Conservation (phyloP, 2,329 filamentous ascomycete genomes). For the Scytalidium sp. region DNA sequence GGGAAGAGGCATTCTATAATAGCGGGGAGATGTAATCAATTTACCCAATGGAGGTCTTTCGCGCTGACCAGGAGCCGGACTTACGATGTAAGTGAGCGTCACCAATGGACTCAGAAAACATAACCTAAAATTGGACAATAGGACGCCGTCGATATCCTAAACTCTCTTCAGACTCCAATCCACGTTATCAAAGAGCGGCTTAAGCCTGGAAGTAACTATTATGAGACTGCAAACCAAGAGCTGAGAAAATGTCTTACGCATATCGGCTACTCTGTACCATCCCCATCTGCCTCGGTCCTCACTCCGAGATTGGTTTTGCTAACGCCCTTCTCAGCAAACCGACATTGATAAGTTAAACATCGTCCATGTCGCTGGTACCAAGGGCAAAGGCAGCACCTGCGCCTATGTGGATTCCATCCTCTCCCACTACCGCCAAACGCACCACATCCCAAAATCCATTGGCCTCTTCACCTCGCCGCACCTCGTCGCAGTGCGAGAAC, state of each 20-base stretch:
- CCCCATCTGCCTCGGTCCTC: not conserved
- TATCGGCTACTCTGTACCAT: slow-evolving; percentile 67
- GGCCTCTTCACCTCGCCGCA: slow-evolving; percentile 70
- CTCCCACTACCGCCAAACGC: slow-evolving; percentile 40
- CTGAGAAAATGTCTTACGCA: slow-evolving; percentile 76
- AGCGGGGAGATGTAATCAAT: not conserved
- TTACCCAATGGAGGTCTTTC: not conserved
- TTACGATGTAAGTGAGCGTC: not conserved
- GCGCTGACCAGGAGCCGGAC: not conserved
- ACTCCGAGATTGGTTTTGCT: not conserved
- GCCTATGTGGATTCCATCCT: slow-evolving; percentile 66
- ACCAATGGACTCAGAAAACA: not conserved
- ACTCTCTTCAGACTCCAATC: slow-evolving; percentile 87
- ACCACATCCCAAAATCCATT: slow-evolving; percentile 30
- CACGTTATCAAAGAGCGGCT: slow-evolving; percentile 74
- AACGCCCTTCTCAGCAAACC: slow-evolving; percentile 12
- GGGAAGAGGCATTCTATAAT: not conserved
- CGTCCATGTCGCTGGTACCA: slow-evolving; percentile 71
- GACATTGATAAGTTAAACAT: slow-evolving; percentile 58
- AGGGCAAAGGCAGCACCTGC: slow-evolving; percentile 73
- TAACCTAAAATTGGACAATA: slow-evolving; percentile 33
- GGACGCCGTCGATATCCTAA: slow-evolving; percentile 84
- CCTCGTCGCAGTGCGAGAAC: slow-evolving; percentile 63
- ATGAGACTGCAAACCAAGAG: slow-evolving; percentile 69
- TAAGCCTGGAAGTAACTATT: slow-evolving; percentile 69